Percentiles rank a stretch among this genome's conserved stretches.
phyloP scores from a whole-genome alignment of 495 filamentous ascomycete genomes.

The Immersiella caudata region DNA sequence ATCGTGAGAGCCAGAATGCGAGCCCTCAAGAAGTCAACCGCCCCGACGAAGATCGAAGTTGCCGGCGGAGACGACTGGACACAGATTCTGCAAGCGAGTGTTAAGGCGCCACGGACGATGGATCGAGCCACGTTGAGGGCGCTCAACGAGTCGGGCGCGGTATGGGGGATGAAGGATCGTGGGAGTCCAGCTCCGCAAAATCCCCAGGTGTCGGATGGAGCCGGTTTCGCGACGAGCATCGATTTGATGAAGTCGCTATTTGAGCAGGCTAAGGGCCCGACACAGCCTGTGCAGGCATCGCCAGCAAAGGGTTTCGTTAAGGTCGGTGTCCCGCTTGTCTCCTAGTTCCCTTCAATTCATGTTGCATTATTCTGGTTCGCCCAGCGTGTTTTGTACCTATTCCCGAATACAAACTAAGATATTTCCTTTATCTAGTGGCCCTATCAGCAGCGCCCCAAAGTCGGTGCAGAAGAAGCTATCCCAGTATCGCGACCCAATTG shows the following conservation, averaged over 20 bases:
- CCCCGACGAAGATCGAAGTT: slow-evolving; percentile 62
- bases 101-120: slow-evolving; percentile 81
- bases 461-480: slow-evolving; percentile 60
- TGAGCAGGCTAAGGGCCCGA: slow-evolving; percentile 58
- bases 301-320: slow-evolving; percentile 49
- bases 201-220: slow-evolving; percentile 50
- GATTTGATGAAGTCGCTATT: slow-evolving; percentile 93
- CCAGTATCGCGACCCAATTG: slow-evolving; percentile 72
- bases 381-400: slow-evolving; percentile 39
- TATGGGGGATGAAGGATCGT: slow-evolving; percentile 41
- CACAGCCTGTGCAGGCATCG: slow-evolving; percentile 44
- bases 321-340: slow-evolving; percentile 61
- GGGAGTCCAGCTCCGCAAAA: slow-evolving; percentile 39
- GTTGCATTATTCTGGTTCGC: slow-evolving; percentile 33
- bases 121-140: slow-evolving; percentile 64
- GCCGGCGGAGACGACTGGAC: slow-evolving; percentile 74
- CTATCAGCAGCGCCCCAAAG: slow-evolving; percentile 75
- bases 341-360: slow-evolving; percentile 66
- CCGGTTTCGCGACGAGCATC: slow-evolving; percentile 74
- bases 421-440: slow-evolving; percentile 73
- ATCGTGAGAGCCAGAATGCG: slow-evolving; percentile 59
- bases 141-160: slow-evolving; percentile 48
- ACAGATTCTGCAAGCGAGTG: slow-evolving; percentile 85
- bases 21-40: slow-evolving; percentile 58
- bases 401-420: slow-evolving; percentile 43